These are phyloP conservation scores for Sarocladium oryzae DNA, from an alignment of 2,329 filamentous ascomycete species.

Conservation along the genomic window DNA sequence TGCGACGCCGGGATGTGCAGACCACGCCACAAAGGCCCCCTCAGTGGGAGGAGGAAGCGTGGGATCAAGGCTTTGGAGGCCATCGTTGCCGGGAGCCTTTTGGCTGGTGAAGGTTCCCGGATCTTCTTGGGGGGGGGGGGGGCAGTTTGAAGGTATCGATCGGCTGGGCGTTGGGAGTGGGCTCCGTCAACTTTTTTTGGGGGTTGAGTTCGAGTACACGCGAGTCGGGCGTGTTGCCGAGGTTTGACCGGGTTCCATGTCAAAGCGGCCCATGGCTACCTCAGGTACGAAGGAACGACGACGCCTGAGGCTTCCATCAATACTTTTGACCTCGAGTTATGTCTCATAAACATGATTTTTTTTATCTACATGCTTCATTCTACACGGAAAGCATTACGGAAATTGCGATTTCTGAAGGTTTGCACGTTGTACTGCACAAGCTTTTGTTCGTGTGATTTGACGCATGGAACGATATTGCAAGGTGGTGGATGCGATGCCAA, in stretches of 20 bases:
- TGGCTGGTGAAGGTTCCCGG: background rate
- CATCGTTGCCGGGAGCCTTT: constrained; percentile 28
- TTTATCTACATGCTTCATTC: no score
- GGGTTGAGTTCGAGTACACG: background rate
- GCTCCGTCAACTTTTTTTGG: constrained; percentile 2
- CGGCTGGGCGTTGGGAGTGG: constrained; percentile 2
- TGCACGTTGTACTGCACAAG: no score
- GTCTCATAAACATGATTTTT: no score
- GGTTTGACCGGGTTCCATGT: constrained; percentile 9
- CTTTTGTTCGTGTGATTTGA: no score
- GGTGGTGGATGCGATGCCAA: no score
- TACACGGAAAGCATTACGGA: no score
- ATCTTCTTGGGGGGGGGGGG: background rate
- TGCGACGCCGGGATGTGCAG: constrained; percentile 28
- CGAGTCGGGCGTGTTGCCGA: constrained; percentile 5
- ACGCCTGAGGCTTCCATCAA: no score
- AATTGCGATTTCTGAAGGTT: no score
- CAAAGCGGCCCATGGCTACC: no score
- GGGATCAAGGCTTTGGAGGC: constrained; percentile 50
- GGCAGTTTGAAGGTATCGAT: constrained; percentile 4
- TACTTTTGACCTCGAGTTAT: background rate
- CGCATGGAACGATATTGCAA: no score
- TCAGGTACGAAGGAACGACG: no score
- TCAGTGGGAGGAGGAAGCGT: constrained; percentile 61
- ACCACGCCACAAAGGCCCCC: constrained; percentile 49